These are phyloP conservation scores for Rhipidocladum racemiflorum DNA, from an alignment of 176 grass and related monocot genomes.

Conservation along the genomic window DNA sequence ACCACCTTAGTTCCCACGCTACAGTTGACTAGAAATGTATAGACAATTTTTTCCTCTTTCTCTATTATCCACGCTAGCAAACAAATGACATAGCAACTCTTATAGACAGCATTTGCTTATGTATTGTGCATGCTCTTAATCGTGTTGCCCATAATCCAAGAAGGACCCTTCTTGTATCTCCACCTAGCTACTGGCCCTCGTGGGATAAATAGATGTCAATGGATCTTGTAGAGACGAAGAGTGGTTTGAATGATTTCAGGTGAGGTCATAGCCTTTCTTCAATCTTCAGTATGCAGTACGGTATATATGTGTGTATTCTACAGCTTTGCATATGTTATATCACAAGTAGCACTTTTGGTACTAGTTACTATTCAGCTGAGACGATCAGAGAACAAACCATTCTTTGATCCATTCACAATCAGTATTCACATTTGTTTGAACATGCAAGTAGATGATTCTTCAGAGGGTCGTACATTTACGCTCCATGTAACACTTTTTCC, in stretches of 20 bases:
- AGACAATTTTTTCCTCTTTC: too few relatives aligned
- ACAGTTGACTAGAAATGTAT: too few relatives aligned
- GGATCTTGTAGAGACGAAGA: slow-evolving; percentile 79
- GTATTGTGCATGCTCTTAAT: too few relatives aligned
- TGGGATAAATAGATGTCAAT: slow-evolving; percentile 91
- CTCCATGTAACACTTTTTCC: background rate
- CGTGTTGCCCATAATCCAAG: slow-evolving; percentile 67
- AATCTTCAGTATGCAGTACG: background rate
- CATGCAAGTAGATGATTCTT: background rate
- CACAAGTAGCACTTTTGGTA: background rate
- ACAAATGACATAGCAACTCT: too few relatives aligned
- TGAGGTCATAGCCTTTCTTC: slow-evolving; percentile 21
- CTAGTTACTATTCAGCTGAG: background rate
- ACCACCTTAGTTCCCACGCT: too few relatives aligned
- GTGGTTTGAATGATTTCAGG: slow-evolving; percentile 86
- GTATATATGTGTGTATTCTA: background rate
- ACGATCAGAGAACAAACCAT: background rate
- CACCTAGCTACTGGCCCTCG: slow-evolving; percentile 67
- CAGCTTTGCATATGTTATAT: background rate
- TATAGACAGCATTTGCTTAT: too few relatives aligned
- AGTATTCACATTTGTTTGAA: background rate
- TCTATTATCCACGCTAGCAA: too few relatives aligned
- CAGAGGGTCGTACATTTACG: background rate
- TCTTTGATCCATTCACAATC: slow-evolving; percentile 6
- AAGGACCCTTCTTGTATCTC: slow-evolving; percentile 78